Evolutionary conservation across 2,329 filamentous ascomycete species (phyloP), one percentile per base, ranked within the genome.

Genomic region (Dactylellina sp.): DNA sequence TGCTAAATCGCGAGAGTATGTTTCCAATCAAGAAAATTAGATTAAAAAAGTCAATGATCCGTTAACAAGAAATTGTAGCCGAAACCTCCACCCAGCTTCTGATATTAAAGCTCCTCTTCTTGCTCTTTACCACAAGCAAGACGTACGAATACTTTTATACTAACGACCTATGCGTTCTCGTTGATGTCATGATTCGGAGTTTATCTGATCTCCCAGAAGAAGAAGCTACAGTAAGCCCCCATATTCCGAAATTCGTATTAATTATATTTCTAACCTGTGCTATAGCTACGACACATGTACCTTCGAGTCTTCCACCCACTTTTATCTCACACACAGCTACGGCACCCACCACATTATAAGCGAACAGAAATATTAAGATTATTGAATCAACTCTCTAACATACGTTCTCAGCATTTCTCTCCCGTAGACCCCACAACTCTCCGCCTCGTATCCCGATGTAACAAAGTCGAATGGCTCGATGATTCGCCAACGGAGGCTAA

Each of bases 141-240:
- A 99, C 95, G 0, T 92, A 95, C 81, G 95, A 99, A 82, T 99
- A 98, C 82, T 99, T 99, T 80, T 99, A 98, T 81, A 97, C 93
- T 25, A 99, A 99, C 80, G 95, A 99, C 79, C 85, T 99, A 28
- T 91, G 92, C 70, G 95, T 99, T 2, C 86, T 99, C 14, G 86
- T 98, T 50, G 95, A 99, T 79, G 95, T 99, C 76, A 93, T 99
- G 70, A 92, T 99, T 74, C 91, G 95, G 46, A 99, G 99, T 79
- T 85, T 99, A n/a, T 88, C 98, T 78, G 95, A 99, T 80, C 85
- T 99, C 7, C 95, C 96, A 0, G 90, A 94, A 78, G 94, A 97
- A 80, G 88, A 77, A n/a, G 71, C 71, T 62, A 59, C 77, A 7
- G 76, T 76, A 65, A 56, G 66, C 2, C 16, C 14, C n/a, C 12